Conservation (phyloP, 345 rosid species). For the Salix viminalis region DNA sequence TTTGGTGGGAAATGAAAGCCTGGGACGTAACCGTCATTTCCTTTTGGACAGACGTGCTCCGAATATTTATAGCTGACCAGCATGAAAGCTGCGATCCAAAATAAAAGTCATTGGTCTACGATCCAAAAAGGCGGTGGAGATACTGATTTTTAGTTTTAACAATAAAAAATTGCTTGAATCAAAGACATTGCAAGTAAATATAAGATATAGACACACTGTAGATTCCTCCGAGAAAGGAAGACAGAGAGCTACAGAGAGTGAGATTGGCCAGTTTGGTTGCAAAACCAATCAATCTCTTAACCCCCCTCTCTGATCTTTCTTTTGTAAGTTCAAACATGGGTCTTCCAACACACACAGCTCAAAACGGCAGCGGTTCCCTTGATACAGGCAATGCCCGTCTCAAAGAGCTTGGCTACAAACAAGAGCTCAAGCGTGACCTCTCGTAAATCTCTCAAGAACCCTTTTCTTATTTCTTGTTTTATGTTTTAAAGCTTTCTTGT, state of each 20-base stretch:
- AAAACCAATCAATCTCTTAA: not conserved
- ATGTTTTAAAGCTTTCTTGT: not conserved
- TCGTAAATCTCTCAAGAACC: slow-evolving; percentile 46
- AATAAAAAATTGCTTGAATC: not conserved
- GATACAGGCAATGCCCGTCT: slow-evolving; percentile 76
- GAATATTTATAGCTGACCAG: too few relatives aligned
- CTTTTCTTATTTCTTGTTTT: not conserved
- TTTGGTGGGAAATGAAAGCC: not conserved
- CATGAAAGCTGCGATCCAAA: too few relatives aligned
- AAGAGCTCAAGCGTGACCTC: slow-evolving; percentile 94
- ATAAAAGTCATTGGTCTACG: not conserved
- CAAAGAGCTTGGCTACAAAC: slow-evolving; percentile 90
- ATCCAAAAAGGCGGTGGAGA: not conserved
- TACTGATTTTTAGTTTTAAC: not conserved
- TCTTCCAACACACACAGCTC: slow-evolving; percentile 23
- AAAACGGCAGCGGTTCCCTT: slow-evolving; percentile 20
- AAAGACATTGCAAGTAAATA: not conserved
- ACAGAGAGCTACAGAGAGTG: not conserved
- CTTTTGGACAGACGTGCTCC: not conserved
- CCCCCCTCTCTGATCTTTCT: not conserved
- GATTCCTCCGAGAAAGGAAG: not conserved
- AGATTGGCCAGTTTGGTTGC: not conserved
- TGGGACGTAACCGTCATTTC: not conserved
- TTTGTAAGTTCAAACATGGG: slow-evolving; percentile 16
- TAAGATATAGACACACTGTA: not conserved